Percentiles rank a stretch among this genome's conserved stretches.
Conservation (phyloP, 208 protist genomes). For the Crithidia mellificae region DNA sequence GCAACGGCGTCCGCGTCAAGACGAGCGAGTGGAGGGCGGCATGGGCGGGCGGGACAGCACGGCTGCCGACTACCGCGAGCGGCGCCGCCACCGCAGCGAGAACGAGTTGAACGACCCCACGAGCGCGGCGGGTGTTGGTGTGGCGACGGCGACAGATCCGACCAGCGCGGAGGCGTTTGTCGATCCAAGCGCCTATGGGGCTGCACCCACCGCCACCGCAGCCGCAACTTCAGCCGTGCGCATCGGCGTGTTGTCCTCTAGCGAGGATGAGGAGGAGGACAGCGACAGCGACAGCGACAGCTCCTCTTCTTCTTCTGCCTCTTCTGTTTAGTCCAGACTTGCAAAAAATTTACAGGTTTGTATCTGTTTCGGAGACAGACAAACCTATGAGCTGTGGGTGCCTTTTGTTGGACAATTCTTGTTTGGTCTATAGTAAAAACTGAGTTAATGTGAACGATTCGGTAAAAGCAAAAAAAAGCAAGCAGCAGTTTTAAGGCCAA, state of each 20-base stretch:
- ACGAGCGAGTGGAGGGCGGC: no score
- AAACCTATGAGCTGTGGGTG: no score
- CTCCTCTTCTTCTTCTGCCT: constrained; percentile 8
- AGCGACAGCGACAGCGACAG: constrained; percentile 25
- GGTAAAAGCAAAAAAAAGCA: no score
- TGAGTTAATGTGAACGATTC: no score
- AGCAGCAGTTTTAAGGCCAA: no score
- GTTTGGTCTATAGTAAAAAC: no score
- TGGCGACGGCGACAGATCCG: not conserved
- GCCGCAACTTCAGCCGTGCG: constrained; percentile 22
- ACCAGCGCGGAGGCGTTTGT: constrained; percentile 9
- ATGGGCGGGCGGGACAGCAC: not conserved
- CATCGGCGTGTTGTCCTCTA: constrained; percentile 69
- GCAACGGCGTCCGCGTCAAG: no score
- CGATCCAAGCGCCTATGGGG: constrained; percentile 22
- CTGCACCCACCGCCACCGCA: not conserved
- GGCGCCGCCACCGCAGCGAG: constrained; percentile 9
- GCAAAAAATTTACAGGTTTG: no score
- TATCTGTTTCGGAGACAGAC: no score
- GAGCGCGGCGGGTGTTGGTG: not conserved
- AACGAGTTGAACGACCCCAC: not conserved
- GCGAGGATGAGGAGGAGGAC: constrained; percentile 62
- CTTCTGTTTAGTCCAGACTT: no score
- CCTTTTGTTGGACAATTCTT: no score
- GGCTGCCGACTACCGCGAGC: constrained; percentile 1